Evolutionary conservation across 2,329 filamentous ascomycete species (phyloP), one percentile per base, ranked within the genome.

Genomic region (Pestalotiopsis sp.): DNA sequence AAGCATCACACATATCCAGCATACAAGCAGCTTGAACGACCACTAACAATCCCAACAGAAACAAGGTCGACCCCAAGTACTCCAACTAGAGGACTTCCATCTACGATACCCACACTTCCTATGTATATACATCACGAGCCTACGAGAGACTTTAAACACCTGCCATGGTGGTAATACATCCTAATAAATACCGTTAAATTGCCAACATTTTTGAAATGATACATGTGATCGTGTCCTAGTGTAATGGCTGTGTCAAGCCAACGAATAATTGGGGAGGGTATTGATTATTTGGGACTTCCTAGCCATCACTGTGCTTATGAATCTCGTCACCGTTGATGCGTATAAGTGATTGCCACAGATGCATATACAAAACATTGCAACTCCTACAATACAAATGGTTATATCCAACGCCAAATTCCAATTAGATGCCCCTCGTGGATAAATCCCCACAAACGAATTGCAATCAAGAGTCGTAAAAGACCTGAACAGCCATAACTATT

Each of bases 401-500:
- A 36, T 52, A 52, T 11, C 14, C 20, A 52, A 52, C 45, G 45
- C 45, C 14, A 17, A 14, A 17, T 20, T 14, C 45, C 45, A 52
- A n/a, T 20, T 17, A 52, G 2, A 6, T 6, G 14, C 3, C 20
- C 14, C 14, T 14, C 11, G 14, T 17, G 4, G 13, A 52, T n/a
- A 52, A 17, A 2, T 3, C 45, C 13, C 4, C 20, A 52, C 2
- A 2, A 11, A 1, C 14, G 5, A n/a, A 59, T 1, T 3, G 39
- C 66, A 66, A 74, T 3, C 68, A 67, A 23, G 73, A 72, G 36
- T 75, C 75, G 41, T 76, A 85, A 81, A 89, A 91, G 11, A 91
- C 89, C 71, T 90, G 88, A 73, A 90, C 88, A 12, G 88, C 86
- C 86, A 91, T 91, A 70, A 91, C 81, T 83, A 91, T 90, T 74